Conservation (phyloP, 495 filamentous ascomycete genomes). For the Cladorrhinum samala region DNA sequence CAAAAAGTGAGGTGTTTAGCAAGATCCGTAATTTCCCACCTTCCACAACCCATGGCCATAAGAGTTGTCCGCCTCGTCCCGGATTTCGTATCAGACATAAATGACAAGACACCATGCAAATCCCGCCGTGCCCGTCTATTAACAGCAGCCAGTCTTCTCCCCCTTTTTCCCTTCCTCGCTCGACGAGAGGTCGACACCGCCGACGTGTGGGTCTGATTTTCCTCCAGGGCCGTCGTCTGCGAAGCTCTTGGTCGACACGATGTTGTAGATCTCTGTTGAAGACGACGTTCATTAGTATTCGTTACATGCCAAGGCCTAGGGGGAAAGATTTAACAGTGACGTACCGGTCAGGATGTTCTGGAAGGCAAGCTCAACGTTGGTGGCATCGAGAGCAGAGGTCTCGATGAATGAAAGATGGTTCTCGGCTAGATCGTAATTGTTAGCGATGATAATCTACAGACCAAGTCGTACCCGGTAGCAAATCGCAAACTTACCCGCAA, state of each 20-base stretch:
- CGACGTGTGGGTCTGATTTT: constrained; percentile 27
- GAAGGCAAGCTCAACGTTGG: constrained; percentile 99
- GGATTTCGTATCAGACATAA: constrained; percentile 37
- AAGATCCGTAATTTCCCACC: constrained; percentile 23
- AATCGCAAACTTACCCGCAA: constrained; percentile 72
- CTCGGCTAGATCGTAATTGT: constrained; percentile 55
- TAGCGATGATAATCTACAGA: too few species aligned
- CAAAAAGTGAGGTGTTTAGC: constrained; percentile 27
- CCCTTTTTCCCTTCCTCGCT: constrained; percentile 60
- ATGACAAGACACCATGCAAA: constrained; percentile 45
- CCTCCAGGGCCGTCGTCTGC: constrained; percentile 70
- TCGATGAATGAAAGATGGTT: constrained; percentile 98
- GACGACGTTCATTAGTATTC: not conserved
- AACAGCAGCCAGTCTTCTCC: constrained; percentile 81
- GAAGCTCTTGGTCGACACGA: constrained; percentile 94
- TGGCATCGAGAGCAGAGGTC: constrained; percentile 96
- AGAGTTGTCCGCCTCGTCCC: constrained; percentile 22
- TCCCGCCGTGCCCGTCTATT: constrained; percentile 34
- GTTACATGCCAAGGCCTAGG: not conserved
- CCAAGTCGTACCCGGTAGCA: not conserved
- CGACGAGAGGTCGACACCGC: constrained; percentile 74
- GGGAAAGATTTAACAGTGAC: constrained; percentile 19
- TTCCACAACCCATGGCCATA: constrained; percentile 27
- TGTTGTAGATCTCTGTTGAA: constrained; percentile 90
- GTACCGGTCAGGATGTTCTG: constrained; percentile 98